phyloP scores from a whole-genome alignment of 768 basidiomycete genomes.

The Pilatotrama ljubarskyi region DNA sequence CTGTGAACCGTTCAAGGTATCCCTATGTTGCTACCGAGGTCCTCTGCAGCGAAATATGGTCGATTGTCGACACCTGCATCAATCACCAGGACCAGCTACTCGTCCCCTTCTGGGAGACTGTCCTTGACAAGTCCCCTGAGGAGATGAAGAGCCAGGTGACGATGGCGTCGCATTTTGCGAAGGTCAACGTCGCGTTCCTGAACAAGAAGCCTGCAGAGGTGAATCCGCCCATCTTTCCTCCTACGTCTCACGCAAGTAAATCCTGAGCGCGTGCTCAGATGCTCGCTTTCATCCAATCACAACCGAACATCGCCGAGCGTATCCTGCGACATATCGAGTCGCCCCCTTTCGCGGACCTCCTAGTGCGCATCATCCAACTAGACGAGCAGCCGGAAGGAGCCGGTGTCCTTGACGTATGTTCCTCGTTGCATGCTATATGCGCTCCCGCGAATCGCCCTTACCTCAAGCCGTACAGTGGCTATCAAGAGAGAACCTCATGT shows the following conservation, averaged over 20 bases:
- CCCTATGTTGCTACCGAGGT: slow-evolving; percentile 94
- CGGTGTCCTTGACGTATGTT: slow-evolving; percentile 85
- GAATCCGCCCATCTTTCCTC: slow-evolving; percentile 35
- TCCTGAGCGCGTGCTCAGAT: slow-evolving; percentile 55
- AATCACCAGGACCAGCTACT: slow-evolving; percentile 70
- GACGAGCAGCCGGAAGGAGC: slow-evolving; percentile 81
- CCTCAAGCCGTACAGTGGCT: slow-evolving; percentile 67
- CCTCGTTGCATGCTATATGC: slow-evolving; percentile 32
- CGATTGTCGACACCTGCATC: slow-evolving; percentile 88
- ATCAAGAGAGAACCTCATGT: slow-evolving; percentile 80
- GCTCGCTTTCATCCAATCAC: slow-evolving; percentile 85
- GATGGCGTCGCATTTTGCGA: slow-evolving; percentile 92
- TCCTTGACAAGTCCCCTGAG: slow-evolving; percentile 75
- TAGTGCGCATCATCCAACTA: slow-evolving; percentile 86
- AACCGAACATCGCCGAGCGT: slow-evolving; percentile 79
- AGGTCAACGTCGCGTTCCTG: slow-evolving; percentile 87
- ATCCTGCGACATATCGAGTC: slow-evolving; percentile 85
- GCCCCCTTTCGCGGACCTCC: slow-evolving; percentile 87
- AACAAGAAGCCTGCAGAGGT: slow-evolving; percentile 90
- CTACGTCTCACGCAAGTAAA: slow-evolving; percentile 32
- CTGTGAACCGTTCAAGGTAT: slow-evolving; percentile 53
- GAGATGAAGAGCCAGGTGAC: slow-evolving; percentile 86
- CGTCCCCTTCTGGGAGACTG: slow-evolving; percentile 88
- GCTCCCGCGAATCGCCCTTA: slow-evolving; percentile 34
- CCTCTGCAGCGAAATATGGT: slow-evolving; percentile 94